Base-by-base conservation (phyloP, 208 protist species). In the Leishmania arabica region DNA sequence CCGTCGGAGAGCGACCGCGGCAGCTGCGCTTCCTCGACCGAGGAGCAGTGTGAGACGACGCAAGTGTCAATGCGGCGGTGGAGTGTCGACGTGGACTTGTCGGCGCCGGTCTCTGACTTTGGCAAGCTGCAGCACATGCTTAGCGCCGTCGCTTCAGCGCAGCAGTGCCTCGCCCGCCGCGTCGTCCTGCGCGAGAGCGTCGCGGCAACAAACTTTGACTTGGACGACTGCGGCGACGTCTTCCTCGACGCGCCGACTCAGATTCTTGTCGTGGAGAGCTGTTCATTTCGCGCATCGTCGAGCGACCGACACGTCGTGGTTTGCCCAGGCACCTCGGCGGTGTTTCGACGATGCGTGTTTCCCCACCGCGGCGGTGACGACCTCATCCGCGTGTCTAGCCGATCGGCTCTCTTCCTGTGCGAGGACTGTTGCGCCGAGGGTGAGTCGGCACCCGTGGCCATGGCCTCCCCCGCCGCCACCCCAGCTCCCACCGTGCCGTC, bases 291-390 rank as follows among this genome's bases (percentile, higher is more conserved):
- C 27, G 37, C 37, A 56, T 19, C 72, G 19, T 72, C 71, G 68
- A 66, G 72, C 51, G 56, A 82, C 8, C 87, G 89, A 40, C 74
- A 92, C 62, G 69, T 96, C 34, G 81, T 89, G 45, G 60, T 86
- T 2, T 83, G 83, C n/a, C 87, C 87, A 3, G 77, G 81, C 56
- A 92, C 85, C 5, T 78, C 87, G 64, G 93, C 91, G 24, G 80
- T 89, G 68, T 95, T 96, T 79, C 83, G 81, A 0, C 77, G 77
- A 60, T 93, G 90, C 72, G 60, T 62, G 71, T 96, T 91, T 80
- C 69, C 66, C 11, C 70, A 79, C 47, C 21, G 72, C 8, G 66
- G 53, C 17, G 45, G 78, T 65, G 34, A 34, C 27, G 86, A 85
- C 53, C 74, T 89, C 53, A 70, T 89, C 54, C 82, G 75, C 77